Conservation (phyloP, 2,329 filamentous ascomycete genomes). For the Sclerotinia glacialis region DNA sequence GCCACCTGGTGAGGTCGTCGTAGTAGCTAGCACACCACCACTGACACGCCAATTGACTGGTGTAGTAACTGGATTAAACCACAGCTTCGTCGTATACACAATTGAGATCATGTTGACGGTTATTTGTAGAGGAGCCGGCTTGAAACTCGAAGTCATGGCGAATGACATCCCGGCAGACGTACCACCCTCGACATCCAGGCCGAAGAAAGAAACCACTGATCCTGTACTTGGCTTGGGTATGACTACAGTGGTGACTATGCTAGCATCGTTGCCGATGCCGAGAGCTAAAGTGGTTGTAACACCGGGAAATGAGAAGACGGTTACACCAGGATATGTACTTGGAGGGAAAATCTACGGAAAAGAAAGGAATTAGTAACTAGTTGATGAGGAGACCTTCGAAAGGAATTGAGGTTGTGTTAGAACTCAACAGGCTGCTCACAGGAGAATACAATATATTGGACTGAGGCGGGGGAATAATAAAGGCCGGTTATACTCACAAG, state of each 20-base stretch:
- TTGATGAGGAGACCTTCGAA: no score
- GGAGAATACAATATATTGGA: not conserved
- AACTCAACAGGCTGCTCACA: no score
- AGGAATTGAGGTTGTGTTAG: no score
- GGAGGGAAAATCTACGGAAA: not conserved
- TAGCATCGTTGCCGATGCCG: not conserved
- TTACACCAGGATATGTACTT: constrained; percentile 5
- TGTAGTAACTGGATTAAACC: not conserved
- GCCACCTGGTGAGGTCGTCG: not conserved
- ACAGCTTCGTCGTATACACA: constrained; percentile 5
- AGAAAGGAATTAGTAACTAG: not conserved
- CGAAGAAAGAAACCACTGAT: not conserved
- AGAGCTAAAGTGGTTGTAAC: constrained; percentile 1
- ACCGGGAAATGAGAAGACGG: not conserved
- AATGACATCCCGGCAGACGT: not conserved
- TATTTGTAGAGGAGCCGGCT: not conserved
- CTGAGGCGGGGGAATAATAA: not conserved
- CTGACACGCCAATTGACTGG: not conserved
- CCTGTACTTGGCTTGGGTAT: not conserved
- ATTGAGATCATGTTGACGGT: constrained; percentile 9
- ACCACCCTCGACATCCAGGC: not conserved
- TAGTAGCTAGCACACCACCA: not conserved
- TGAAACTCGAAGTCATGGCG: constrained; percentile 8
- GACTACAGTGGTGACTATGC: not conserved
- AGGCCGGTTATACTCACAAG: not conserved